Evolutionary conservation across 139 green algal genomes (phyloP), one percentile per base, ranked within the genome.

Genomic region (Eudorina sp.): DNA sequence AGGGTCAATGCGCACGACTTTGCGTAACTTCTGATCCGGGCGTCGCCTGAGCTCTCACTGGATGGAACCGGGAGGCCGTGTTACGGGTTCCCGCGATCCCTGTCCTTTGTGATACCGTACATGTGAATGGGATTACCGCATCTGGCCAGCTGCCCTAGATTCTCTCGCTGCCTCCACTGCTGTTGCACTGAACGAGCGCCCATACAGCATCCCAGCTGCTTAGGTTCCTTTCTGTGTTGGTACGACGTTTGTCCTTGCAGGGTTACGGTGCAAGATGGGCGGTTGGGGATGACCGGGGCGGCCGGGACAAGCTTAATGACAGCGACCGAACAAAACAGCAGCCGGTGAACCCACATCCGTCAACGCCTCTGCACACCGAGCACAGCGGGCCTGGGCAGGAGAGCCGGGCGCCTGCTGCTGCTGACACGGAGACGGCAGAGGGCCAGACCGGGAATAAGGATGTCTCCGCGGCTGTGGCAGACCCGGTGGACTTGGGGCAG

Each of bases 261-360:
- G 79, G 79, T 40, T 85, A 85, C n/a, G 79, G 79, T 2, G 79
- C 79, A 7, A 41, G 79, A 27, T 85, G 79, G 79, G 79, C 55
- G 16, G n/a, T 85, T 21, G 53, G 75, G 58, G 53, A n/a, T 0
- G 58, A 2, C 21, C n/a, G 45, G 14, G 48, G 0, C 1, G 18
- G 23, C 27, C 27, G 14, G 14, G 5, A 38, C 21, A 9, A 82
- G 45, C 40, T 34, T 7, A 25, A 6, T 11, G 23, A 25, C 55
- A 66, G 27, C 29, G 55, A 7, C n/a, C n/a, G n/a, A n/a, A n/a
- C n/a, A n/a, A n/a, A 66, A 25, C 55, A 7, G 55, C 23, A 23
- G 55, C 55, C 29, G 55, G 29, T 7, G 27, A 5, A 25, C 29
- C 5, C 3, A 66, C 29, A 27, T 66, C 55, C 23, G 5, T 25